Base-by-base conservation (phyloP, 2,329 filamentous ascomycete species). In the Leptographium radiaticola region DNA sequence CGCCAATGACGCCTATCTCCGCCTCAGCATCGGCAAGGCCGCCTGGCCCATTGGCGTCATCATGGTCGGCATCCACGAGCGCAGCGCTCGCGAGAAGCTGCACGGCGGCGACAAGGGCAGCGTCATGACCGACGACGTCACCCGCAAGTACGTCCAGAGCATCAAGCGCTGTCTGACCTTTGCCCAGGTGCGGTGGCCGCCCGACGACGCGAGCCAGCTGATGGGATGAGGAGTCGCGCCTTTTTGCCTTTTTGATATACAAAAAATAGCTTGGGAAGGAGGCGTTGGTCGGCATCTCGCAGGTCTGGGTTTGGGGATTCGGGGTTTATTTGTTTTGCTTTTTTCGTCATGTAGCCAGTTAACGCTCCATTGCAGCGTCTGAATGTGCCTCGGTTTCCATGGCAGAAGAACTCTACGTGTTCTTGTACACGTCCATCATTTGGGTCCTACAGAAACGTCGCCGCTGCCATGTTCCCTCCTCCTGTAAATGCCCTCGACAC, bases 1-100 rank as follows among this genome's bases (percentile, higher is more conserved):
- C 69, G 93, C 93, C 38, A 97, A 97, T 66, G 88, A 98, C 66
- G 90, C 89, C 0, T 98, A 98, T 68, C 74, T 98, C 57, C 79
- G 88, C 52, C 75, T 98, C 53, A 95, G 88, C 66, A 98, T 98
- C 64, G 89, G 89, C 59, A 95, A 95, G 72, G 90, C 89, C 61
- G 93, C 93, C 16, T 98, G 93, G 93, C 93, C 93, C 30, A 98
- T 98, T 64, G 93, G 93, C 70, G 93, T 98, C 42, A 98, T 93
- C 67, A 98, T 97, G 93, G 93, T 98, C 64, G 93, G 93, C 75
- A 98, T 98, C 62, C 93, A 98, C 79, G 93, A 97, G 75, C 83
- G 93, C 65, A 93, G 86, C 60, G 91, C 93, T 20, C 81, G 93
- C 58, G 93, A 98, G 71, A 98, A 98, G 71, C 73, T 98, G 56